phyloP scores from a whole-genome alignment of 495 filamentous ascomycete genomes.

The Hyaloscypha finlandica region DNA sequence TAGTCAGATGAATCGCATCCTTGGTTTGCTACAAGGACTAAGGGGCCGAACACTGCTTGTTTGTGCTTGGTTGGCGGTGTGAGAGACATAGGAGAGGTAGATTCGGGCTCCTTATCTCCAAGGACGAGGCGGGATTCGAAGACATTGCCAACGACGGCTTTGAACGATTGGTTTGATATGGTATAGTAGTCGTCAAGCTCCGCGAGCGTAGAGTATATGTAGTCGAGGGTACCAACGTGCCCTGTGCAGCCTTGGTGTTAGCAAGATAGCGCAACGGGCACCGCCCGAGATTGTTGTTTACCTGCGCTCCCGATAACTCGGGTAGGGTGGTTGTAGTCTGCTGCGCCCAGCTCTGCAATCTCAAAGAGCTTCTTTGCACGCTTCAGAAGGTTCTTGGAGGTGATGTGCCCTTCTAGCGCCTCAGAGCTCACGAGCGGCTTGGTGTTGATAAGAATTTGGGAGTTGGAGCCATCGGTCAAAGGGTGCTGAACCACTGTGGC shows the following conservation, averaged over 20 bases:
- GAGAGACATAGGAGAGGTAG: conserved; percentile 57
- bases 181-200: conserved; percentile 58
- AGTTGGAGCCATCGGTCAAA: conserved; percentile 8
- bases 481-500: conserved; percentile 26
- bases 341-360: conserved; percentile 52
- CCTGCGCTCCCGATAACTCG: conserved; percentile 64
- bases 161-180: conserved; percentile 59
- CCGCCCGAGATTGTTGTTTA: conserved; percentile 33
- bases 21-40: conserved; percentile 45
- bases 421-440: conserved; percentile 46
- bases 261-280: conserved; percentile 5
- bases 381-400: conserved; percentile 49
- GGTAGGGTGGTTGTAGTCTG: conserved; percentile 62
- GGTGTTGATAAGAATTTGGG: conserved; percentile 22
- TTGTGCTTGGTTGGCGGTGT: conserved; percentile 60
- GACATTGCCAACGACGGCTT: conserved; percentile 58
- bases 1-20: conserved; percentile 53
- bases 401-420: conserved; percentile 55
- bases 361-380: conserved; percentile 58
- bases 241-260: conserved; percentile 40
- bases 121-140: conserved; percentile 59
- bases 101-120: conserved; percentile 49
- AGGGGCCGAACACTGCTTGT: conserved; percentile 50
- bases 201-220: conserved; percentile 55
- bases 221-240: conserved; percentile 59